phyloP scores from a whole-genome alignment of 176 grass and related monocot species.

The Urochloa ruziziensis region DNA sequence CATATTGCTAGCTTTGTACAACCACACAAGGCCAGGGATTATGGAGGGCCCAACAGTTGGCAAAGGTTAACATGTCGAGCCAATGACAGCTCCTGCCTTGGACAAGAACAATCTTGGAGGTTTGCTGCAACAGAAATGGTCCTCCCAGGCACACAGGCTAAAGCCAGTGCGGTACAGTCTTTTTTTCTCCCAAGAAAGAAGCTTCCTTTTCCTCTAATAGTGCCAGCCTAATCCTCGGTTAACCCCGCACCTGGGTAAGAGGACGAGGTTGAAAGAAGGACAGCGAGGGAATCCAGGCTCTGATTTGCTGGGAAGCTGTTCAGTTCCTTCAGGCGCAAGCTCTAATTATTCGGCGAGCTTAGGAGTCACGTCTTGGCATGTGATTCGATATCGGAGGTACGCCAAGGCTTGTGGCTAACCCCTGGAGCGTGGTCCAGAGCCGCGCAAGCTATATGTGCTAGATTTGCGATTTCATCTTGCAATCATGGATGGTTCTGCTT shows the following conservation, averaged over 20 bases:
- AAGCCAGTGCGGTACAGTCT: conserved; percentile 32
- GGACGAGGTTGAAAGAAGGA: not conserved
- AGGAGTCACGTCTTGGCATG: conserved; percentile 40
- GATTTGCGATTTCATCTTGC: conserved; percentile 27
- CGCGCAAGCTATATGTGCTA: conserved; percentile 17
- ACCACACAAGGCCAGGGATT: conserved; percentile 30
- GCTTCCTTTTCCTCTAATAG: conserved; percentile 36
- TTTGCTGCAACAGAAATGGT: conserved; percentile 46
- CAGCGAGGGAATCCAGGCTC: conserved; percentile 16
- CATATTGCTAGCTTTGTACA: conserved; percentile 45
- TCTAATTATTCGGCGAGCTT: conserved; percentile 46
- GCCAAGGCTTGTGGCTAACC: conserved; percentile 19
- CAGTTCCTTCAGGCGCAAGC: conserved; percentile 47
- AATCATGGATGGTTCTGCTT: conserved; percentile 35
- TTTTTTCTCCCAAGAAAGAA: conserved; percentile 56
- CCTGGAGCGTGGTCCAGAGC: conserved; percentile 33
- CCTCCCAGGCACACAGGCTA: conserved; percentile 35
- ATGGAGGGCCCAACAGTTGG: conserved; percentile 43
- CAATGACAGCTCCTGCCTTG: conserved; percentile 35
- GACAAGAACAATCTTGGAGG: conserved; percentile 40
- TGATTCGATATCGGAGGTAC: conserved; percentile 17
- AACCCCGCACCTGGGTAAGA: not conserved
- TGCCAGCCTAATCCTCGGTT: conserved; percentile 21
- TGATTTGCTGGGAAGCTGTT: conserved; percentile 40
- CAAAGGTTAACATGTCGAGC: conserved; percentile 40